Evolutionary conservation across 139 green algal species (phyloP).

Genomic region (Haematococcus lacustris): DNA sequence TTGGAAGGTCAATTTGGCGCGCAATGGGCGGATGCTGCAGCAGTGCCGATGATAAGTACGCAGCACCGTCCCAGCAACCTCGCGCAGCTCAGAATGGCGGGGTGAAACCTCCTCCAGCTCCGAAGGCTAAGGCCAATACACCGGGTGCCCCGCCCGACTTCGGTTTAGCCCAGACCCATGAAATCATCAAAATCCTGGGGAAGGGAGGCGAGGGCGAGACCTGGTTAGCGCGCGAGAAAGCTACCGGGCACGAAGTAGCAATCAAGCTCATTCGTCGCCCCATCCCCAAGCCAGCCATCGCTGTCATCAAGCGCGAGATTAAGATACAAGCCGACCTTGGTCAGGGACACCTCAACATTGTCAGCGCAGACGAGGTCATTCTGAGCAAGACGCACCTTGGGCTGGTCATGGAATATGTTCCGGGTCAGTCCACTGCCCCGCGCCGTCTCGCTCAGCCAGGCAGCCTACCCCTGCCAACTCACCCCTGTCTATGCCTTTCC

Average conservation of each 20-base stretch:
- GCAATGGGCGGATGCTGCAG: no score
- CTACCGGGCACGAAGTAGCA: constrained; percentile 30
- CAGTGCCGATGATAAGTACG: not conserved
- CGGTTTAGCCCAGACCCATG: constrained; percentile 25
- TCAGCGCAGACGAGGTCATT: constrained; percentile 51
- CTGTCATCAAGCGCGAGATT: constrained; percentile 60
- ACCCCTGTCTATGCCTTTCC: no score
- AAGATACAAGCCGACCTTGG: constrained; percentile 56
- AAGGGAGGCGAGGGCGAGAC: constrained; percentile 51
- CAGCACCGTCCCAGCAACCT: not conserved
- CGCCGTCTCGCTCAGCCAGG: no score
- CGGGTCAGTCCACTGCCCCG: constrained; percentile 31
- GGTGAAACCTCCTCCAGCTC: not conserved
- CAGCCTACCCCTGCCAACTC: no score
- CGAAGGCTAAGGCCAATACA: not conserved
- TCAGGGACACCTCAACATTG: constrained; percentile 57
- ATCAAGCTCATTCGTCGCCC: constrained; percentile 59
- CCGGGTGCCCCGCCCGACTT: constrained; percentile 29
- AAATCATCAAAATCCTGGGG: constrained; percentile 45
- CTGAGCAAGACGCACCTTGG: constrained; percentile 43
- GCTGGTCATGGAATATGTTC: constrained; percentile 61
- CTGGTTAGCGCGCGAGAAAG: constrained; percentile 40
- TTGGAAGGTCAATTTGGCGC: not conserved
- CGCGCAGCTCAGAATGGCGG: not conserved
- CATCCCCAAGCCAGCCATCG: constrained; percentile 45